Conservation (phyloP, 1,284 basidiomycete genomes). For the Xerocomus nothofagi region DNA sequence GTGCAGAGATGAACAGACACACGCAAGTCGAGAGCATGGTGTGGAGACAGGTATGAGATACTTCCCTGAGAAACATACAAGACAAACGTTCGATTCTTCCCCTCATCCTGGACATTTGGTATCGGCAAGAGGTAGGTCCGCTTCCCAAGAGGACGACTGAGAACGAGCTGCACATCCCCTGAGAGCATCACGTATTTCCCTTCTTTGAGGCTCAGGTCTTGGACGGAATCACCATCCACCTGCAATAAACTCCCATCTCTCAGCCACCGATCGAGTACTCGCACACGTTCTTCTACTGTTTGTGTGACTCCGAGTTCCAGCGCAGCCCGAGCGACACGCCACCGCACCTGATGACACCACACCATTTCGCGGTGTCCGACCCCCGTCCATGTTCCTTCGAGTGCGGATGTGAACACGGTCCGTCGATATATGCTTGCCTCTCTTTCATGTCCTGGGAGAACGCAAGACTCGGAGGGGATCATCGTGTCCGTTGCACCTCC, state of each 20-base stretch:
- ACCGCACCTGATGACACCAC: conserved; percentile 98
- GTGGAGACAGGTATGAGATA: conserved; percentile 50
- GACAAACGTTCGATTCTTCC: conserved; percentile 38
- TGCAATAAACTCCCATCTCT: conserved; percentile 55
- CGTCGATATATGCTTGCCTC: conserved; percentile 47
- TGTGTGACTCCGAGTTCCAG: conserved; percentile 59
- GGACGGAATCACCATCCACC: conserved; percentile 11
- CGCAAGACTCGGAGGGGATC: conserved; percentile 90
- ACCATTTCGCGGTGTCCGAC: conserved; percentile 97
- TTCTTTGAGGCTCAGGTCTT: conserved; percentile 13
- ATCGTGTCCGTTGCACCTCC: conserved; percentile 92
- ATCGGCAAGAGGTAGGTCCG: conserved; percentile 54
- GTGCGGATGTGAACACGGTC: conserved; percentile 82
- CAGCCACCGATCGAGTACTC: conserved; percentile 61
- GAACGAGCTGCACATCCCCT: conserved; percentile 38
- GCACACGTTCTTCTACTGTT: conserved; percentile 32
- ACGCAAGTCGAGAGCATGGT: conserved; percentile 41
- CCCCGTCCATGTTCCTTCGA: conserved; percentile 92
- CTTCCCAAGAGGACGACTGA: conserved; percentile 45
- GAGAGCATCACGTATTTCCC: conserved; percentile 39
- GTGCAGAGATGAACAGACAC: conserved; percentile 48
- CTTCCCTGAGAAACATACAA: conserved; percentile 62
- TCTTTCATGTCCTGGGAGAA: conserved; percentile 46
- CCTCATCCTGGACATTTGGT: conserved; percentile 17
- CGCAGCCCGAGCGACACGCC: conserved; percentile 78